Evolutionary conservation across 176 grass and related monocot species (phyloP), one percentile per base, ranked within the genome.

Genomic region (Cenchrus purpureus): DNA sequence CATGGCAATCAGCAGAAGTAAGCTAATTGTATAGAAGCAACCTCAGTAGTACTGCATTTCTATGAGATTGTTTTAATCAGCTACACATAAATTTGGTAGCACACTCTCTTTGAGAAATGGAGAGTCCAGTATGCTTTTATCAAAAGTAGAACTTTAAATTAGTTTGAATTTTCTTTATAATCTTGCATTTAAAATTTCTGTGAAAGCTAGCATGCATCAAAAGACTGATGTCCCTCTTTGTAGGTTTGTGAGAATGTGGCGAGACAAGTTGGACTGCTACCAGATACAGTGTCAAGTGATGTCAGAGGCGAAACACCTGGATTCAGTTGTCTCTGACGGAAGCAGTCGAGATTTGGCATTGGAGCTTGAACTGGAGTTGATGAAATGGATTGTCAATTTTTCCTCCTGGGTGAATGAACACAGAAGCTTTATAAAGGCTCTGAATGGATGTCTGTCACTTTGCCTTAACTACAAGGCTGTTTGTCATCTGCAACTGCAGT

Each of bases 401-500:
- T 92, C 88, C 8, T 84, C 76, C 22, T 99, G 94, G 97, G 75
- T 94, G 45, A 99, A 89, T 73, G 83, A 77, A 5, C 94, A 99
- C 86, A 99, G 87, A 75, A 94, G 91, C 77, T 99, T 84, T 6
- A 68, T 88, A 2, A 99, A 94, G 70, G 90, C 94, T 2, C 53
- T 99, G 68, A 99, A 97, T 79, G 94, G 97, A 56, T 99, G 97
- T 94, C 90, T 97, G 7, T 79, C 82, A 16, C 87, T 97, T n/a
- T 94, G 94, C 86, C 90, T 99, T 11, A 89, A 92, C 76, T 87
- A 87, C 12, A 83, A 91, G 49, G 55, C 74, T 25, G 25, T 99
- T 97, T 64, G 74, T 94, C 50, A 88, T 99, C 83, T 92, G 92
- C 78, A 91, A 94, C 71, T 25, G 25, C 42, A 97, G 79, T 68